A percentile compares a stretch with the other conserved stretches of the same genome.
These are phyloP conservation scores for Solanum ahanhuiri DNA, from an alignment of 257 asterid species.

Conservation along the genomic window DNA sequence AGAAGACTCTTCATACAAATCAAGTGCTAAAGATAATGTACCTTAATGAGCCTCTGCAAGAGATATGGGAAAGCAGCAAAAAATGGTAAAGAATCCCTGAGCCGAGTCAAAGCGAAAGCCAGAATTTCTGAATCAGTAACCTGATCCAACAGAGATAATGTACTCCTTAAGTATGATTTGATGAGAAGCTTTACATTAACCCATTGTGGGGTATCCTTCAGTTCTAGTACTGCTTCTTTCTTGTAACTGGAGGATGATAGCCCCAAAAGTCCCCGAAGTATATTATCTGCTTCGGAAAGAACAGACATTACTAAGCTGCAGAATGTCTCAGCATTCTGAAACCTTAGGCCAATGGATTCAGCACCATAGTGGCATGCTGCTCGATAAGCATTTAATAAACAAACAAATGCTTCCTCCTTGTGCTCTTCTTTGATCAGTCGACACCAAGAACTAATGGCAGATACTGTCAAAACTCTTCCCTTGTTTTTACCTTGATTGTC, in stretches of 20 bases:
- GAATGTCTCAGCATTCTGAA: constrained; percentile 62
- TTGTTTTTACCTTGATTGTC: constrained; percentile 23
- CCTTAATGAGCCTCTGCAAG: constrained; percentile 64
- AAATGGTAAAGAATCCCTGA: constrained; percentile 56
- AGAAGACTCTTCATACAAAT: not conserved
- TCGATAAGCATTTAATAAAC: constrained; percentile 83
- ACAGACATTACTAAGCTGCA: constrained; percentile 42
- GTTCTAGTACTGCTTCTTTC: constrained; percentile 42
- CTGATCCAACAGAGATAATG: constrained; percentile 71
- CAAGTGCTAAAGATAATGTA: constrained; percentile 8
- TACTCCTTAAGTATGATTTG: constrained; percentile 76
- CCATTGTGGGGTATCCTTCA: constrained; percentile 55
- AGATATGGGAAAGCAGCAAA: constrained; percentile 70
- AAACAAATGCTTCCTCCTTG: constrained; percentile 39
- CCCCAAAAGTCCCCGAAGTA: constrained; percentile 50
- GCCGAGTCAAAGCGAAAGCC: constrained; percentile 52
- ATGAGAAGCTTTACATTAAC: constrained; percentile 47
- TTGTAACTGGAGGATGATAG: constrained; percentile 39
- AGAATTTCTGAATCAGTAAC: constrained; percentile 66
- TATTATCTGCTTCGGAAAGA: constrained; percentile 62
- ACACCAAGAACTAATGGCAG: constrained; percentile 46
- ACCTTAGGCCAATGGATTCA: constrained; percentile 40
- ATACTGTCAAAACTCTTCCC: constrained; percentile 37
- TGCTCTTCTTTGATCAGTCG: constrained; percentile 45
- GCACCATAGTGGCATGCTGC: constrained; percentile 88